Conservation (phyloP, 2,329 filamentous ascomycete species). For the Apiospora koreana region DNA sequence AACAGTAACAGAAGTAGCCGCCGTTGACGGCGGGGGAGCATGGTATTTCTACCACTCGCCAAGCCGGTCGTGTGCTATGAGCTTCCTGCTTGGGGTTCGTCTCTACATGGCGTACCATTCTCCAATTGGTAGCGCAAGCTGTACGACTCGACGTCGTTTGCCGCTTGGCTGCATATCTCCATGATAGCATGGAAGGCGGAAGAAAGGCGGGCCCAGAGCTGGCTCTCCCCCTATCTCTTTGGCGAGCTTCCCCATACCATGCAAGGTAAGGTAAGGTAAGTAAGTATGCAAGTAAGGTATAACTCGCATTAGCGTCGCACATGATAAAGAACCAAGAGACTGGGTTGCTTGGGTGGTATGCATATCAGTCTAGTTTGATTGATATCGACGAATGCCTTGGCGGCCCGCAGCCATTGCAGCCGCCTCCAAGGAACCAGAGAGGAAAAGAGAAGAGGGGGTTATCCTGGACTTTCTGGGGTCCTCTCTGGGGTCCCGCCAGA, state of each 20-base stretch:
- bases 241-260: neutral
- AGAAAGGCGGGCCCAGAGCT: neutral
- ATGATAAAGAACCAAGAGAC: neutral
- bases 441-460: neutral
- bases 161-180: neutral
- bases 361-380: too few relatives aligned
- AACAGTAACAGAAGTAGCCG: neutral
- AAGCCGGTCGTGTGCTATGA: neutral
- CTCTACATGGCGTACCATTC: neutral
- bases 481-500: neutral
- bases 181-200: neutral
- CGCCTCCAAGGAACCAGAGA: neutral
- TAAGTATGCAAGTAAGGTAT: too few relatives aligned
- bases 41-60: neutral
- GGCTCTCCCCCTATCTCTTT: neutral
- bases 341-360: neutral
- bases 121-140: neutral
- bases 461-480: neutral
- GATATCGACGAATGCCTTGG: neutral
- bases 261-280: too few relatives aligned
- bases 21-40: too few relatives aligned
- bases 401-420: neutral
- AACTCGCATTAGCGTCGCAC: neutral
- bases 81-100: neutral
- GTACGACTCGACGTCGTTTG: neutral